A percentile compares a stretch with the other conserved stretches of the same genome.
Evolutionary conservation across 2,329 filamentous ascomycete species (phyloP).

Genomic region (Epichloe brachyelytri): DNA sequence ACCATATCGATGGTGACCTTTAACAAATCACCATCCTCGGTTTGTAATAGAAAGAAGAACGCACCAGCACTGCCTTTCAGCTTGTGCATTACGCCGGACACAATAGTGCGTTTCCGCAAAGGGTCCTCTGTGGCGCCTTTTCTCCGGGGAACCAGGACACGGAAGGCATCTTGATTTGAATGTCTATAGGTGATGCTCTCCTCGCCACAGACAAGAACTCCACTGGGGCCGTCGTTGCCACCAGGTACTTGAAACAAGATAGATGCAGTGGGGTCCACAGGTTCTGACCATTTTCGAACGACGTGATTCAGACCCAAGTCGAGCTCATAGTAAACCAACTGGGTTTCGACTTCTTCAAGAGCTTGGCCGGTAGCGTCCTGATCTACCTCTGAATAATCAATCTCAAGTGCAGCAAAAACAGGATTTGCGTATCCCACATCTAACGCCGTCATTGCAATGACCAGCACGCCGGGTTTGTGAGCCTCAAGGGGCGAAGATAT

Average conservation of each 20-base stretch:
- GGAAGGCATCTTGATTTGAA: constrained; percentile 81
- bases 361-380: constrained; percentile 81
- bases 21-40: constrained; percentile 96
- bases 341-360: constrained; percentile 70
- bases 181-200: constrained; percentile 96
- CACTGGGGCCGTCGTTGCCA: constrained; percentile 84
- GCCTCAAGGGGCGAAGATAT: constrained; percentile 96
- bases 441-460: constrained; percentile 74
- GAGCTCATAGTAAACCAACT: constrained; percentile 92
- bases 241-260: constrained; percentile 93
- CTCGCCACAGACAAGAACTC: constrained; percentile 86
- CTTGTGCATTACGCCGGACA: constrained; percentile 93
- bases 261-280: constrained; percentile 78
- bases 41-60: constrained; percentile 94
- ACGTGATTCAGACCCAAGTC: constrained; percentile 96
- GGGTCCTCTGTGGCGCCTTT: constrained; percentile 85
- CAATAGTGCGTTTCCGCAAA: constrained; percentile 74
- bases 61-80: constrained; percentile 69
- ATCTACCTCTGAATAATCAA: constrained; percentile 85
- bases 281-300: constrained; percentile 89
- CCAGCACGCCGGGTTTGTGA: constrained; percentile 81
- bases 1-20: constrained; percentile 90
- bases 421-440: constrained; percentile 97
- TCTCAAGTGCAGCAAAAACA: constrained; percentile 86
- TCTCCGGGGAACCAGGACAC: constrained; percentile 77